Base-by-base conservation (phyloP, 176 grass and related monocot species). In the Cenchrus purpureus region DNA sequence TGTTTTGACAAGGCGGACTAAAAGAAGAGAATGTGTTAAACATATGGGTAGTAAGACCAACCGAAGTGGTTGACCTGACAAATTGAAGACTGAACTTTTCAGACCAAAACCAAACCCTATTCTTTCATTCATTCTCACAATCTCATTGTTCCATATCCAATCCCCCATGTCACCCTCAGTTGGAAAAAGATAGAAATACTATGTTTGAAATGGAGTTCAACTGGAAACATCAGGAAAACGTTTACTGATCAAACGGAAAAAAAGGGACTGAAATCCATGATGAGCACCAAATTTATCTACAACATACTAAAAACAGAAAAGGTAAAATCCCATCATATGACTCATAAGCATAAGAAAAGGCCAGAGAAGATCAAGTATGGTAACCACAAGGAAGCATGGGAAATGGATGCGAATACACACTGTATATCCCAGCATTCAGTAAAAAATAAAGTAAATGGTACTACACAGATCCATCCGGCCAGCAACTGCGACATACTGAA, bases 21-120 rank as follows among this genome's bases (percentile, higher is more conserved):
- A 73, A 81, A 43, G 76, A 65, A 77, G 89, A 76, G 70, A 67
- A 89, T 65, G 32, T 8, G 74, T 84, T 15, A 56, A 60, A 69
- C 70, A 48, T 66, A 61, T 48, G 54, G 72, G 42, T 60, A 72
- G 72, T 84, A 55, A 83, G 80, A 85, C 68, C 11, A 57, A 66
- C 6, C 82, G 14, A 84, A 84, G 75, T 85, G 43, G 78, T 88
- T 89, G 44, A 67, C 72, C 77, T 89, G 66, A 82, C 55, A 87
- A 83, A 73, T 57, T 66, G 74, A 74, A 17, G 66, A 50, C 3
- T 43, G 3, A 28, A 10, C 70, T 46, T 32, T 46, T 32, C 68
- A 84, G 58, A 89, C 46, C 86, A 72, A 78, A 85, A 31, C 40
- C 17, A 78, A 85, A 31, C 49, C 17, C 45, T 50, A 57, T 43